These are phyloP conservation scores for Antitrichia curtipendula DNA, from an alignment of 225 moss, liverwort and hornwort species.

Conservation along the genomic window DNA sequence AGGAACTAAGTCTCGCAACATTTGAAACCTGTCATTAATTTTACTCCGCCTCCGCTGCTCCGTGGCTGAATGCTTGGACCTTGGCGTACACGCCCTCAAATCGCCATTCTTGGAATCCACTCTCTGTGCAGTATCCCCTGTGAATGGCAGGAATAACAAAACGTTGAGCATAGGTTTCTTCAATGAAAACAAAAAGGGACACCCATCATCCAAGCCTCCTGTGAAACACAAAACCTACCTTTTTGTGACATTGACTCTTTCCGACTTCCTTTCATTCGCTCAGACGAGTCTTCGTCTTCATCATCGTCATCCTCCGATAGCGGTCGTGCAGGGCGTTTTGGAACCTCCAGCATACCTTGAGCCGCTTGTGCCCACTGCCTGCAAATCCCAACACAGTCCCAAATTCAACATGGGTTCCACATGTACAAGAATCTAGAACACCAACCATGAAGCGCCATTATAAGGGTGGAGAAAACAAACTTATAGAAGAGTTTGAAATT, in stretches of 20 bases:
- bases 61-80: slow-evolving; percentile 72
- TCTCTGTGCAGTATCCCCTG: slow-evolving; percentile 48
- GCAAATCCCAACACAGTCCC: neutral
- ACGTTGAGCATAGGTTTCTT: neutral
- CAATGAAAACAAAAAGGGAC: no score
- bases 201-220: neutral
- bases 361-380: slow-evolving; percentile 60
- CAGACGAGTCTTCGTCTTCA: slow-evolving; percentile 60
- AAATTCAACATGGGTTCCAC: neutral
- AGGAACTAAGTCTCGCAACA: slow-evolving; percentile 65
- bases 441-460: neutral
- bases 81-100: slow-evolving; percentile 47
- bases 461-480: neutral
- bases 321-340: slow-evolving; percentile 32
- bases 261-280: slow-evolving; percentile 35
- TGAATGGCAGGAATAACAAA: neutral
- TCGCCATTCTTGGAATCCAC: slow-evolving; percentile 38
- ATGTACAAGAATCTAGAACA: neutral
- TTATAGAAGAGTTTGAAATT: neutral
- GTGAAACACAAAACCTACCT: slow-evolving; percentile 5
- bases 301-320: slow-evolving; percentile 64
- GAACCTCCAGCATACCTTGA: slow-evolving; percentile 35
- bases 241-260: slow-evolving; percentile 29
- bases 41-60: slow-evolving; percentile 73
- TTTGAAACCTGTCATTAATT: slow-evolving; percentile 73